A percentile compares a stretch with the other conserved stretches of the same genome.
These are phyloP conservation scores for Neurospora sp. DNA, from an alignment of 495 filamentous ascomycete species.

Conservation along the genomic window DNA sequence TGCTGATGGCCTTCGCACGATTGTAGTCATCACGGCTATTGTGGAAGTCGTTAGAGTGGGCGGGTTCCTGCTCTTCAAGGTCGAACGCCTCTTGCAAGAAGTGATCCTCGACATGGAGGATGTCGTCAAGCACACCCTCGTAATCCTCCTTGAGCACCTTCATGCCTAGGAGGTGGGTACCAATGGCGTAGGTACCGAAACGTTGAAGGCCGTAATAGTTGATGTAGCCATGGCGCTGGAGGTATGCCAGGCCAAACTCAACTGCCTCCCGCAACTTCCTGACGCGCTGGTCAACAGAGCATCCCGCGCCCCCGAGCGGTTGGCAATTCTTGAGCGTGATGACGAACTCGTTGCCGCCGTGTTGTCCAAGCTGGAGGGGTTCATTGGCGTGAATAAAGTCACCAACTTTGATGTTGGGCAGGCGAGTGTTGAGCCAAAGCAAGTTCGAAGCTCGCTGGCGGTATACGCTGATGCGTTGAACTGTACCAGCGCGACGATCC, in stretches of 20 bases:
- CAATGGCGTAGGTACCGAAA: slow-evolving; percentile 74
- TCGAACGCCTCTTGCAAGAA: slow-evolving; percentile 16
- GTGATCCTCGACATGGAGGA: slow-evolving; percentile 48
- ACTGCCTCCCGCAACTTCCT: slow-evolving; percentile 25
- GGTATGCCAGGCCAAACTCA: slow-evolving; percentile 36
- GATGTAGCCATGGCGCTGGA: slow-evolving; percentile 67
- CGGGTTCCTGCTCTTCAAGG: background rate
- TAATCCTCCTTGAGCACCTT: slow-evolving; percentile 75
- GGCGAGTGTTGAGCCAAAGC: slow-evolving; percentile 47
- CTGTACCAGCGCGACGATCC: slow-evolving; percentile 79
- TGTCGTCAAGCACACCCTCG: slow-evolving; percentile 61
- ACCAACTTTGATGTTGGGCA: slow-evolving; percentile 57
- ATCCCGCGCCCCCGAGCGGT: slow-evolving; percentile 42
- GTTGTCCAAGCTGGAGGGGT: slow-evolving; percentile 69
- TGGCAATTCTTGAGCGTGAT: slow-evolving; percentile 80
- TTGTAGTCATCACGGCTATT: slow-evolving; percentile 54
- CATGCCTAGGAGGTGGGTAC: slow-evolving; percentile 72
- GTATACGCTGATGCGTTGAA: slow-evolving; percentile 69
- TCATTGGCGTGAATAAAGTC: slow-evolving; percentile 64
- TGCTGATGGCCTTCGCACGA: slow-evolving; percentile 64
- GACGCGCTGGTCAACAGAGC: slow-evolving; percentile 27
- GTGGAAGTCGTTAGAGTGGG: background rate
- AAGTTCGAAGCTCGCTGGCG: slow-evolving; percentile 55
- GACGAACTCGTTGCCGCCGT: slow-evolving; percentile 81
- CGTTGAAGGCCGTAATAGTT: slow-evolving; percentile 96